Evolutionary conservation across 2,329 filamentous ascomycete genomes (phyloP).

Genomic region (Colletotrichum trifolii): DNA sequence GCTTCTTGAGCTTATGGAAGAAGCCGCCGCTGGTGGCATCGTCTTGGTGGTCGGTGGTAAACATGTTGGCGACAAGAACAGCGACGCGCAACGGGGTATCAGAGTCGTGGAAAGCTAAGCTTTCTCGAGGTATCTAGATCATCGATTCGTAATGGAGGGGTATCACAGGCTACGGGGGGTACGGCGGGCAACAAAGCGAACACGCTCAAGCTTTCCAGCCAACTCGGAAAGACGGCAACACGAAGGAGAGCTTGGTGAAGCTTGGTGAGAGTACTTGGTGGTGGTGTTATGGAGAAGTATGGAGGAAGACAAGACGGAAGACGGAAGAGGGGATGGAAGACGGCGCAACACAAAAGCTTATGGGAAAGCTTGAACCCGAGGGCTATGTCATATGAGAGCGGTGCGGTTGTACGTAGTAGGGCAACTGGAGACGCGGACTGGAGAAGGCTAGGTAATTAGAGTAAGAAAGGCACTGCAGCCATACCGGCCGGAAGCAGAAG

Average conservation of each 20-base stretch:
- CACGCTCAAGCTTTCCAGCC: slow-evolving; percentile 19
- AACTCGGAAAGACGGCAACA: slow-evolving; percentile 15
- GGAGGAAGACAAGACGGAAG: slow-evolving; percentile 22
- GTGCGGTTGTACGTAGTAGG: neutral
- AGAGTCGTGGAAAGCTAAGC: neutral
- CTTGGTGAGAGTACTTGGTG: neutral
- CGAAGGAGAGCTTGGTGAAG: slow-evolving; percentile 3
- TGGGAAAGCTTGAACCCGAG: slow-evolving; percentile 25
- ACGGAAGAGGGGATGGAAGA: slow-evolving; percentile 18
- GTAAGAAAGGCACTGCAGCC: neutral
- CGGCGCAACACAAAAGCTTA: slow-evolving; percentile 25
- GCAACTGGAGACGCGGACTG: neutral
- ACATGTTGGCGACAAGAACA: slow-evolving; percentile 15
- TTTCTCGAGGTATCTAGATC: slow-evolving; percentile 13
- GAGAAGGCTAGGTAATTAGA: neutral
- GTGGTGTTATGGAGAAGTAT: neutral
- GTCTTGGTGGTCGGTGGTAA: slow-evolving; percentile 34
- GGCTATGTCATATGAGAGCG: slow-evolving; percentile 28
- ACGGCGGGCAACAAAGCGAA: slow-evolving; percentile 12
- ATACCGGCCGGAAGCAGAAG: slow-evolving; percentile 19
- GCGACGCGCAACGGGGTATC: slow-evolving; percentile 2
- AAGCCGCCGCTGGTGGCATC: slow-evolving; percentile 47
- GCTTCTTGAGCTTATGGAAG: slow-evolving; percentile 61
- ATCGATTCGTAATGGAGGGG: slow-evolving; percentile 14
- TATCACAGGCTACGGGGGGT: slow-evolving; percentile 25